Base-by-base conservation (phyloP, 2,329 filamentous ascomycete genomes). In the Xylaria multiplex region DNA sequence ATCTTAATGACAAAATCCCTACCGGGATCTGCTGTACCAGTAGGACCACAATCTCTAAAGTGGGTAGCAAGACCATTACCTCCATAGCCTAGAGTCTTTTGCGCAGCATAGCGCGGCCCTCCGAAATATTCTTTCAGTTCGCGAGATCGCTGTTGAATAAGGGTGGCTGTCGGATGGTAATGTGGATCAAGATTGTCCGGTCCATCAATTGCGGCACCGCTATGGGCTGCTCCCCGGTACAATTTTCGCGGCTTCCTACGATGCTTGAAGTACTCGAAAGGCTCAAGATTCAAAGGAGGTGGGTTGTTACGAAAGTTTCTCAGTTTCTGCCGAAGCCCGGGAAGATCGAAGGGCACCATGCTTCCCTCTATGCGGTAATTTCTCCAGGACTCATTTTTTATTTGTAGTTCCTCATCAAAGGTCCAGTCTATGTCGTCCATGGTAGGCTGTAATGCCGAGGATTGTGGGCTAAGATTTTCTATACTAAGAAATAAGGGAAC, bases 1-100 rank as follows among this genome's bases (percentile, higher is more conserved):
- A 69, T 42, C 19, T 73, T 73, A 7, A 71, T 43, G 30, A 64
- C 69, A 42, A 70, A 57, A 53, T 72, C 66, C 35, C n/a, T 48
- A 14, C 50, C 63, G 5, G 52, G 56, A 7, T 35, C 4, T 16
- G 50, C n/a, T 2, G 13, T 24, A 32, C 13, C n/a, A 0, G n/a
- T 4, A 3, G 43, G 32, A 9, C 59, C 65, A 6, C 14, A 32
- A 22, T 68, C 59, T 53, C 9, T 54, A 37, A 60, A 66, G 49
- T 61, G 65, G 13, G n/a, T 11, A 55, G 67, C 59, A 11, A 69
- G 3, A 14, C 65, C 67, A 27, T 64, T 35, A 3, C 59, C 67
- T 13, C 67, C n/a, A 27, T 22, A 11, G 61, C 67, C 14, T 14
- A 69, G 22, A 14, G 43, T 1, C 14, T 11, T 58, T 48, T 65